Evolutionary conservation across 805 yeast species (phyloP).

Genomic region (Ogataea pini): DNA sequence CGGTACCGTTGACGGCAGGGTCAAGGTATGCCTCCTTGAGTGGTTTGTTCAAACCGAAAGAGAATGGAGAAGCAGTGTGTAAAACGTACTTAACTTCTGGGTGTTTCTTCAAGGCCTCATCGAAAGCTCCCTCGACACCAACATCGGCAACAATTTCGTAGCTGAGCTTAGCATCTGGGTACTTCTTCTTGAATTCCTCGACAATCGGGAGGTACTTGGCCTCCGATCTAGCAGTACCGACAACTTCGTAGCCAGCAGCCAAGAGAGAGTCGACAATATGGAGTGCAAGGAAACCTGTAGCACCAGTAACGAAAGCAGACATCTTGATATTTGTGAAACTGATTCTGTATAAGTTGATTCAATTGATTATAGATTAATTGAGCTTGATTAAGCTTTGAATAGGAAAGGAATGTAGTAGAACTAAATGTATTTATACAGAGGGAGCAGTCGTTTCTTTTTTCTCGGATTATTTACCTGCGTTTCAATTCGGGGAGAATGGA

Average conservation of each 20-base stretch:
- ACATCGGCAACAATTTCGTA: conserved; percentile 38
- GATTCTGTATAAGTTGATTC: not conserved
- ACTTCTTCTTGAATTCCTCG: conserved; percentile 14
- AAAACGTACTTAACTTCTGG: conserved; percentile 36
- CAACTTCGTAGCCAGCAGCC: conserved; percentile 11
- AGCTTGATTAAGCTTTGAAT: not conserved
- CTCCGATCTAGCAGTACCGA: conserved; percentile 35
- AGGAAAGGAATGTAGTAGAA: too few relatives aligned
- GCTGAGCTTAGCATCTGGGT: conserved; percentile 25
- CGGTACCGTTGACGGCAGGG: conserved; percentile 52
- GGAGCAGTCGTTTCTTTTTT: not conserved
- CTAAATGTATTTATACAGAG: not conserved
- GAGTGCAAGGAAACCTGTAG: conserved; percentile 17
- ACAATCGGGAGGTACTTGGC: conserved; percentile 39
- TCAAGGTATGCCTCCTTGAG: conserved; percentile 43
- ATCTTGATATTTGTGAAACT: not conserved
- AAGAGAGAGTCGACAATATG: conserved; percentile 15
- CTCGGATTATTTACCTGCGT: not conserved
- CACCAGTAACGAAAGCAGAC: conserved; percentile 17
- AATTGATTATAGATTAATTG: not conserved
- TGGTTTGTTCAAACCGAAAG: conserved; percentile 33
- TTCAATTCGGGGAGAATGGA: too few relatives aligned
- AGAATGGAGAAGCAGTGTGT: conserved; percentile 45
- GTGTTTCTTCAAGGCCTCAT: conserved; percentile 41
- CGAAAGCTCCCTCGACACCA: conserved; percentile 45